Base-by-base conservation (phyloP, 2,329 filamentous ascomycete genomes). In the Colletotrichum trifolii region DNA sequence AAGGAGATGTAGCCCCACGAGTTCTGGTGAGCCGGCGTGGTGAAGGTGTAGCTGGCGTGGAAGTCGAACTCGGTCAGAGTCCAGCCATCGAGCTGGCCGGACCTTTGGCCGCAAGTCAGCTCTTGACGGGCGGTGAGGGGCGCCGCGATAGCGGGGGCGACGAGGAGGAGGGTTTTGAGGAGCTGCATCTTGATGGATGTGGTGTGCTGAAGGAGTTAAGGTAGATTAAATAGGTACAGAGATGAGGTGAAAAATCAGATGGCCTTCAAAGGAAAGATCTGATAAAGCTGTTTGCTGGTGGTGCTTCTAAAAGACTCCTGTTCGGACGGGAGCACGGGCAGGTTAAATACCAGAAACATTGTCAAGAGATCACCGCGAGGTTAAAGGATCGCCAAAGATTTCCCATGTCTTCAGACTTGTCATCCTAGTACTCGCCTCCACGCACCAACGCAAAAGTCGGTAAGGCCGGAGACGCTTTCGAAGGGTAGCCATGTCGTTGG, bases 11-110 rank as follows among this genome's bases (percentile, higher is more conserved):
- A 76, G 53, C 83, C 84, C 73, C 73, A 78, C 2, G 78, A 78
- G 71, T 80, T 82, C 67, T 85, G 82, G 74, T 86, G 84, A 4
- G 83, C 76, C 0, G 84, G 83, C 2, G 82, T 85, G 13, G 76
- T 77, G 76, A 84, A 85, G 71, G 76, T 73, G 72, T 81, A 83
- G 10, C 75, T 78, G n/a, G 79, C 79, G 72, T 82, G 79, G 76
- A 77, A 86, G 72, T 81, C 77, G 64, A 87, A 83, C 71, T 75
- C 71, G 49, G 75, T 68, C 47, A 85, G 69, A 1, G 71, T 73
- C 82, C 83, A 86, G 8, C 66, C 48, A 8, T 38, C 50, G 52
- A 73, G 53, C 36, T 64, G 55, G 40, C 54, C 55, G 8, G 73
- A 73, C 49, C 61, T 59, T 34, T 56, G 60, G 43, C 53, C 55